Conservation (phyloP, 2,329 filamentous ascomycete species). For the Ophiostoma ulmi region DNA sequence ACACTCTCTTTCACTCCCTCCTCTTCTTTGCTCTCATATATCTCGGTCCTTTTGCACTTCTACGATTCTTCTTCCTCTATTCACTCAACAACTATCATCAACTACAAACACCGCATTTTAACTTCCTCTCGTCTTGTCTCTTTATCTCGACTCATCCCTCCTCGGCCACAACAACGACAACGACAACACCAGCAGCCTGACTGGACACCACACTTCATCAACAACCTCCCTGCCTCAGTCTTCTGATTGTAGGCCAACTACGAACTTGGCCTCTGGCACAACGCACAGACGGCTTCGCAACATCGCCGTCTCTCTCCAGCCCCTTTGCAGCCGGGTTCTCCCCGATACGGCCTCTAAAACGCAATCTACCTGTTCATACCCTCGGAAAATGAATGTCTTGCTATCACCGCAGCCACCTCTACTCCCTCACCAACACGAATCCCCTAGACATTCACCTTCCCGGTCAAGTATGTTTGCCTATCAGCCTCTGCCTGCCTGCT, state of each 20-base stretch:
- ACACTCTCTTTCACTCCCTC: background rate
- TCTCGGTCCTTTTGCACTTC: background rate
- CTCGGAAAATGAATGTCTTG: slow-evolving; percentile 54
- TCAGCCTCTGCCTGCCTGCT: background rate
- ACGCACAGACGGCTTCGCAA: background rate
- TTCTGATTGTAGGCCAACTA: background rate
- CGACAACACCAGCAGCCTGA: background rate
- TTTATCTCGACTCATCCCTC: background rate
- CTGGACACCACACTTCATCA: background rate
- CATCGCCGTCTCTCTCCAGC: background rate
- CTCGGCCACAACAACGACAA: background rate
- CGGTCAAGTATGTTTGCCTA: slow-evolving; percentile 46
- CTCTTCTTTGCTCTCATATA: background rate
- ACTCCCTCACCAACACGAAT: slow-evolving; percentile 56
- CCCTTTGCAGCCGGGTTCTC: background rate
- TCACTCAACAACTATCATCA: background rate
- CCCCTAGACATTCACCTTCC: slow-evolving; percentile 49
- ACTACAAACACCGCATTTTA: background rate
- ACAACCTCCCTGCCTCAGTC: background rate
- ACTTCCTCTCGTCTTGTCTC: background rate
- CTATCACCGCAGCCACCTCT: slow-evolving; percentile 55
- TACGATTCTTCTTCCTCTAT: background rate
- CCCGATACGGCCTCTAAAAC: slow-evolving; percentile 4
- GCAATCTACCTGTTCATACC: background rate
- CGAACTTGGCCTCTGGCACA: background rate